Conservation (phyloP, 2,329 filamentous ascomycete species). For the Fusarium duplospermum region DNA sequence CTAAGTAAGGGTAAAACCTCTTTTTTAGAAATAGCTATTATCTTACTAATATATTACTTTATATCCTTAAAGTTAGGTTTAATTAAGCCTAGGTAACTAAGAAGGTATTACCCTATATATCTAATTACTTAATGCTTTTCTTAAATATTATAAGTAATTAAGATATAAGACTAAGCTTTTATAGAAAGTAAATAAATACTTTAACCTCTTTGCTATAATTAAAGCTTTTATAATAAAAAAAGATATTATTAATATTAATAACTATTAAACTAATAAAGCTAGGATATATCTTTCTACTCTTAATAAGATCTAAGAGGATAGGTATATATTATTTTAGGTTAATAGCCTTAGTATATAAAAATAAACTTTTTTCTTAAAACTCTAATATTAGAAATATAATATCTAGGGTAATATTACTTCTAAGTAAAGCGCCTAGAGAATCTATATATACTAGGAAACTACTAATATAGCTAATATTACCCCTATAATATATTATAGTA, state of each 20-base stretch:
- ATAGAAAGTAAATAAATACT: not conserved
- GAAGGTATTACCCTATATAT: too few species aligned
- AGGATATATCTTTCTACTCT: not conserved
- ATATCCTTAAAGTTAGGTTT: too few species aligned
- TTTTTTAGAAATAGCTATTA: too few species aligned
- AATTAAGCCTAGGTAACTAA: too few species aligned
- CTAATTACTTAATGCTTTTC: too few species aligned
- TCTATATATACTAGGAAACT: not conserved
- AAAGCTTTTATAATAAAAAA: not conserved
- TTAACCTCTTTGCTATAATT: not conserved
- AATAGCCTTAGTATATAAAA: not conserved
- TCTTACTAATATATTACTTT: too few species aligned
- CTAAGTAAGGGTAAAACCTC: too few species aligned
- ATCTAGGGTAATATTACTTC: too few species aligned
- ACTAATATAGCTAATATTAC: not conserved
- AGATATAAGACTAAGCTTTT: too few species aligned
- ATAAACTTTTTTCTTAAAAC: too few species aligned
- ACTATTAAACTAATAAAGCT: not conserved
- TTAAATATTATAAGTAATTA: too few species aligned
- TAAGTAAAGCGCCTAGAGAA: not conserved
- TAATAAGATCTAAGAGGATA: not conserved
- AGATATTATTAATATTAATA: not conserved
- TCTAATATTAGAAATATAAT: too few species aligned
- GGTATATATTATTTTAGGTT: not conserved
- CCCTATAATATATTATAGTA: not conserved